Evolutionary conservation across 2,329 filamentous ascomycete genomes (phyloP), one percentile per base, ranked within the genome.

Genomic region (Paraphoma sp.): DNA sequence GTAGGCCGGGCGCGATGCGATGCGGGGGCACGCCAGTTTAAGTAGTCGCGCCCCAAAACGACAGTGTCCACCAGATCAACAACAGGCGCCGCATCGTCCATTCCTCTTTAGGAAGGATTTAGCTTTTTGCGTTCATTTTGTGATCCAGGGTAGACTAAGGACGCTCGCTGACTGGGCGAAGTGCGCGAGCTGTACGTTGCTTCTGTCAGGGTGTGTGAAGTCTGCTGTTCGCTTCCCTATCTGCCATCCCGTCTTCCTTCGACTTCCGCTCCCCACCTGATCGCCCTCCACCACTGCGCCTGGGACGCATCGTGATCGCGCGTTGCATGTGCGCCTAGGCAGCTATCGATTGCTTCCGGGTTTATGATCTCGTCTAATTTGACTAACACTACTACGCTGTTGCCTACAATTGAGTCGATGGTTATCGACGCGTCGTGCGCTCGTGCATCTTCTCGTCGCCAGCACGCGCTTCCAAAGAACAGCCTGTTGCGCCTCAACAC

Each of bases 81-180:
- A 65, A 57, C 61, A 60, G 55, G 53, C 58, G 60, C 53, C 59
- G 54, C 47, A 58, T 58, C 60, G 60, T 66, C 70, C 67, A 66
- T 64, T 62, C 70, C 67, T 62, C 54, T 59, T 68, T 67, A 68
- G 70, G 70, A 70, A 72, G 65, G 68, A 65, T 67, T 67, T 56
- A 60, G 53, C 63, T 57, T 57, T 59, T 41, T 58, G 58, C 54
- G 56, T 59, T 53, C 59, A 63, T 59, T 63, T 62, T 66, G 45
- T 68, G 66, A 69, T 71, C 65, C 62, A 40, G 50, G 53, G 56
- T 57, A 57, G 29, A 57, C 51, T 45, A 53, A 56, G 50, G 56
- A 50, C 56, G 64, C 61, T 52, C 56, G 62, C 64, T 65, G 61
- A 64, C 54, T 63, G 62, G 63, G 57, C 56, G 60, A 57, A 54